Evolutionary conservation across 345 rosid species (phyloP).

Genomic region (Syzygium aqueum): DNA sequence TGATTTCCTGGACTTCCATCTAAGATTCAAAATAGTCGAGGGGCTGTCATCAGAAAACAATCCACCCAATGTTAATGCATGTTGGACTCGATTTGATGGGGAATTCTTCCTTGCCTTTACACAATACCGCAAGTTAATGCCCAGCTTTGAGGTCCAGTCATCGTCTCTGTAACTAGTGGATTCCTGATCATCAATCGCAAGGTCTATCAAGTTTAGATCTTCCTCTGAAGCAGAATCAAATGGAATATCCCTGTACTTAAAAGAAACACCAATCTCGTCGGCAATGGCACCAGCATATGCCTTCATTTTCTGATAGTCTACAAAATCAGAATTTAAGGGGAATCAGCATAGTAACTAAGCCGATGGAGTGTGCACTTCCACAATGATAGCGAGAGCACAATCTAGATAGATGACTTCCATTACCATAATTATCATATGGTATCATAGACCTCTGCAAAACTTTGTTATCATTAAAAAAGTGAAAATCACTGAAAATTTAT

Average conservation of each 20-base stretch:
- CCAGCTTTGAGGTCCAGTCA: constrained; percentile 90
- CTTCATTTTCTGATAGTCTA: constrained; percentile 89
- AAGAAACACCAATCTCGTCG: constrained; percentile 57
- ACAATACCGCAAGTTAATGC: constrained; percentile 68
- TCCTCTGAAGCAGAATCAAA: constrained; percentile 52
- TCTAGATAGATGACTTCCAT: background rate
- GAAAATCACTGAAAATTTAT: background rate
- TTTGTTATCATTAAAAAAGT: background rate
- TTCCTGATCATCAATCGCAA: constrained; percentile 71
- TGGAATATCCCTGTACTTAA: constrained; percentile 52
- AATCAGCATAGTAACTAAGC: background rate
- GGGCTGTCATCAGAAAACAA: constrained; percentile 42
- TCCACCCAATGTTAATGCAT: constrained; percentile 68
- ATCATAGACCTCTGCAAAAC: background rate
- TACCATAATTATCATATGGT: background rate
- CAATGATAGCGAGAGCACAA: background rate
- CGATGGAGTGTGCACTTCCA: background rate
- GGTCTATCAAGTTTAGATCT: constrained; percentile 75
- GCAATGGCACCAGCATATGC: constrained; percentile 75
- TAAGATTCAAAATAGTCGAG: constrained; percentile 30
- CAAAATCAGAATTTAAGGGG: constrained; percentile 15
- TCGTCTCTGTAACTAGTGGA: constrained; percentile 43
- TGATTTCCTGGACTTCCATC: constrained; percentile 68
- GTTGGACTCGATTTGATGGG: constrained; percentile 57
- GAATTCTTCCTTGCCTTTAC: constrained; percentile 75